Base-by-base conservation (phyloP, 179 eudicot genomes). In the Carnegiea gigantea region DNA sequence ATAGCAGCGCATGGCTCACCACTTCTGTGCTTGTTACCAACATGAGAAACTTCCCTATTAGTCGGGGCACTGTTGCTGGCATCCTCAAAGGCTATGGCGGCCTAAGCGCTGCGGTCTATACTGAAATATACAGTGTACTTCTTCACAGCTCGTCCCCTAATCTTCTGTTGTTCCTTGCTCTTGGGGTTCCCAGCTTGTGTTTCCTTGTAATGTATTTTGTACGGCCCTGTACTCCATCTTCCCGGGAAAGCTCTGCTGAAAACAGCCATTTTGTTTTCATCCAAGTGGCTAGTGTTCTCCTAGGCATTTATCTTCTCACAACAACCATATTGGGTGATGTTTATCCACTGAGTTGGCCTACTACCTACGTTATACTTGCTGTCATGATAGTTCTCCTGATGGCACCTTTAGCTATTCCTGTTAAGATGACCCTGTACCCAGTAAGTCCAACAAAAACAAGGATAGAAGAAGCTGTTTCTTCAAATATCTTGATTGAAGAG, bases 1-100 rank as follows among this genome's bases (percentile, higher is more conserved):
- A 95, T 83, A 92, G 98, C 88, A 83, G 88, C 49, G 98, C 98
- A 33, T 95, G 98, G 99, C 80, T 95, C 30, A 84, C 88, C 30
- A 95, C 98, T 6, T 90, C 98, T 1, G 92, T 91, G 30, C 91
- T 95, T 11, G 99, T 95, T 1, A 95, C 98, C 77, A 95, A 95
- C 90, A 91, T 95, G 98, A 90, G 92, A 84, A 95, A 93, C 84
- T 95, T 95, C 82, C 99, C 99, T 46, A 79, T 89, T 54, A 93
- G 90, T 38, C 79, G 98, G 77, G 99, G 99, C 60, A 91, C 94
- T 1, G 95, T 95, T 48, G 97, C 98, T 0, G 97, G 99, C 75
- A 89, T 93, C 71, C 88, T 95, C 18, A 95, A 95, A 85, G 99
- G 99, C 74, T 95, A 93, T 78, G 85, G 81, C 48, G 99, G 98